These are phyloP conservation scores for Bolboschoenoplectus hybrid DNA, from an alignment of 202 grass and related monocot species.

Conservation along the genomic window DNA sequence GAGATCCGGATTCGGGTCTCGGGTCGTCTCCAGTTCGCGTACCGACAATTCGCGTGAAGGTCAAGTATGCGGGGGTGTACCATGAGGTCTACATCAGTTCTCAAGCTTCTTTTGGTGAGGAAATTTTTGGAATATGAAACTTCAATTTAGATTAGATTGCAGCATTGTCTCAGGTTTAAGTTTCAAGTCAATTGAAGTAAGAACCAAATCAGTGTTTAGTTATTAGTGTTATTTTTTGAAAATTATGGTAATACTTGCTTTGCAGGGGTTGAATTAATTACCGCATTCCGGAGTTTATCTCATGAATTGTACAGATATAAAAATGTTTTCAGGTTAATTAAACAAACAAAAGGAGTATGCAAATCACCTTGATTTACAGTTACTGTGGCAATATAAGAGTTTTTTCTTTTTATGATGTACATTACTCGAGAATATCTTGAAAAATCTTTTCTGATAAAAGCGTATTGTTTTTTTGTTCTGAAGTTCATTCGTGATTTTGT, in stretches of 20 bases:
- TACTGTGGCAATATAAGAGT: background rate
- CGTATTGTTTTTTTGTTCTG: background rate
- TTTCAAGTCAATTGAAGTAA: conserved; percentile 18
- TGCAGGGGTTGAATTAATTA: background rate
- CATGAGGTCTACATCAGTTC: conserved; percentile 91
- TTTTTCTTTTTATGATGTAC: background rate
- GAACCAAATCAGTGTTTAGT: conserved; percentile 1
- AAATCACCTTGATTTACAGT: conserved; percentile 7
- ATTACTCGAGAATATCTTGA: background rate
- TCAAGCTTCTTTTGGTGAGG: conserved; percentile 62
- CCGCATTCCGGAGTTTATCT: background rate
- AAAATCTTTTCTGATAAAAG: background rate
- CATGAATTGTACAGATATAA: conserved; percentile 28
- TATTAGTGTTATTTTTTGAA: background rate
- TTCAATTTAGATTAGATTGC: conserved; percentile 8
- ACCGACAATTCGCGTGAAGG: conserved; percentile 80
- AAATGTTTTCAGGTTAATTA: background rate
- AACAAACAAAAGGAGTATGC: background rate
- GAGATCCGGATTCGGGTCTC: conserved; percentile 45
- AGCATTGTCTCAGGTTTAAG: background rate
- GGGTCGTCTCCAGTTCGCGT: conserved; percentile 43
- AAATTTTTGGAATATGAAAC: conserved; percentile 8
- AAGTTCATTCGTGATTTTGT: conserved; percentile 21
- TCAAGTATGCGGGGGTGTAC: conserved; percentile 65
- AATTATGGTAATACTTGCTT: conserved; percentile 13